These are phyloP conservation scores for Sonneratia alba DNA, from an alignment of 345 rosid genomes.

Conservation along the genomic window DNA sequence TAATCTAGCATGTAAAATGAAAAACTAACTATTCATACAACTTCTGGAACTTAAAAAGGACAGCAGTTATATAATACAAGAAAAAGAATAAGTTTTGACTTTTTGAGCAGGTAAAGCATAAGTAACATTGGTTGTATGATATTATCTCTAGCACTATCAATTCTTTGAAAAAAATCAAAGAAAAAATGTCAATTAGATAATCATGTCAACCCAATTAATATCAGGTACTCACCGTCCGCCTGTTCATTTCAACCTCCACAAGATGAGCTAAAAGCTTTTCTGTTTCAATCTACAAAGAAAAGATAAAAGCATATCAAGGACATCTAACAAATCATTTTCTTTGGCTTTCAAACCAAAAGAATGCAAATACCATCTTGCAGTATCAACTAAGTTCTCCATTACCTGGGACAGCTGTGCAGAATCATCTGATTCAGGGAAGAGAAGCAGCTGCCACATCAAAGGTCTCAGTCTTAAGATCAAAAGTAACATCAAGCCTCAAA, in stretches of 20 bases:
- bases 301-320: conserved; percentile 15
- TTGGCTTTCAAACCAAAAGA: background rate
- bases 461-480: conserved; percentile 9
- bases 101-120: background rate
- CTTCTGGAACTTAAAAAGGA: background rate
- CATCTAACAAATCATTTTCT: background rate
- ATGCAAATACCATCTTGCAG: background rate
- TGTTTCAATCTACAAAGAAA: conserved; percentile 65
- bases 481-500: background rate
- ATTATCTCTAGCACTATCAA: background rate
- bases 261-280: conserved; percentile 97
- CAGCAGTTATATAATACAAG: background rate
- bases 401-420: conserved; percentile 99
- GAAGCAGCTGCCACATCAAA: conserved; percentile 67
- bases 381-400: conserved; percentile 7
- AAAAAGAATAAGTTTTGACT: background rate
- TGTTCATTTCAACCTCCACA: conserved; percentile 92
- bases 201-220: background rate
- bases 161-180: background rate
- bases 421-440: conserved; percentile 92
- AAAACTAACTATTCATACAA: background rate
- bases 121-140: background rate
- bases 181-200: no score
- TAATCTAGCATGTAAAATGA: no score
- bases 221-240: conserved; percentile 49